Evolutionary conservation across 2,329 filamentous ascomycete species (phyloP), one percentile per base, ranked within the genome.

Genomic region (Claviceps arundinis): DNA sequence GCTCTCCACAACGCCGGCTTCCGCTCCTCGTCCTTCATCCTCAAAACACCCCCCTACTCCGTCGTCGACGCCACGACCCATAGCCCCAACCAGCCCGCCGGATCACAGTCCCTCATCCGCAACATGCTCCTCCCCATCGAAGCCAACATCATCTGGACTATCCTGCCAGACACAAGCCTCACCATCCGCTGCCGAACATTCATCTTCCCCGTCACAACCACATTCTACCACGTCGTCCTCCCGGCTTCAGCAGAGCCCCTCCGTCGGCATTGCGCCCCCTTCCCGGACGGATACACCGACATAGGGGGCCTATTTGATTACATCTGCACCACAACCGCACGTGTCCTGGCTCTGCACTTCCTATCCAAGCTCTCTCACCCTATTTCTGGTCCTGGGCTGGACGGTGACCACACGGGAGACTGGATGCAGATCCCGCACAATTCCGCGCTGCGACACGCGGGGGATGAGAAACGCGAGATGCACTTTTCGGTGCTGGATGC

Each of bases 1-100:
- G 63, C 71, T 3, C 67, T 81, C 26, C 70, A 68, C n/a, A 62
- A 62, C 19, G 73, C 74, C 11, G 75, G 76, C 44, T 19, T 57
- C 77, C 38, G 54, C 68, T 5, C 26, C n/a, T 65, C 75, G 7
- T 63, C 66, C 5, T 74, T 74, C 55, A 68, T 61, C 37, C 68
- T 77, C 8, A 62, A 61, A 37, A 71, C 73, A 16, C 60, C 69
- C 2, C 65, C 67, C 16, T 56, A 60, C 17, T 61, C 63, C 4
- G 55, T 60, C 22, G 52, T 58, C 46, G 65, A 68, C 19, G 54
- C 56, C 37, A 57, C 56, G 11, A 56, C 58, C 43, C 61, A 60
- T 30, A 60, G 62, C n/a, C 59, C 63, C 16, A 69, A 70, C 48
- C 67, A 69, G 34, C 64, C 65, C 2, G 61, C 68, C 4, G 65